Conservation (phyloP, 2,329 filamentous ascomycete genomes). For the Aspergillus felis region DNA sequence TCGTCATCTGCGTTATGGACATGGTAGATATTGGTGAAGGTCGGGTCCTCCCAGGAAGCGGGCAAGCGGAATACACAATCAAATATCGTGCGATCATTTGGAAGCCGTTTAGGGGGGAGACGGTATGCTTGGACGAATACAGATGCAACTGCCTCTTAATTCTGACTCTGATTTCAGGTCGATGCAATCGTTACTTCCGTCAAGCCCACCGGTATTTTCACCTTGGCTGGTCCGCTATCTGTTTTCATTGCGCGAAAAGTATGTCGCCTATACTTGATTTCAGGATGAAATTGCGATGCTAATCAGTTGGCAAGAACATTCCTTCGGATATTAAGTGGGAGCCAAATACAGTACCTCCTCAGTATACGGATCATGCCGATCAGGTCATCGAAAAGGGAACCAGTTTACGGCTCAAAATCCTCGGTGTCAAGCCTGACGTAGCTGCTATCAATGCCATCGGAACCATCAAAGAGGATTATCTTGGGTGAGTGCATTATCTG, state of each 20-base stretch:
- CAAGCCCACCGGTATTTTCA: constrained; percentile 80
- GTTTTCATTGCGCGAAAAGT: constrained; percentile 64
- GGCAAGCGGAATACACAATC: constrained; percentile 90
- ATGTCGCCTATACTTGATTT: constrained; percentile 37
- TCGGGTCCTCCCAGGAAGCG: constrained; percentile 84
- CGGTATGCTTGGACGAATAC: constrained; percentile 57
- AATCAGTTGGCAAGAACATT: constrained; percentile 50
- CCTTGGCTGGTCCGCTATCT: constrained; percentile 45
- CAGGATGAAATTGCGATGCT: constrained; percentile 5
- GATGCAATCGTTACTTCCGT: constrained; percentile 91
- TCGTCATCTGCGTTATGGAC: constrained; percentile 97
- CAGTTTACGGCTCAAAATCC: constrained; percentile 88
- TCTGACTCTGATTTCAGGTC: constrained; percentile 56
- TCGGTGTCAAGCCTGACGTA: constrained; percentile 89
- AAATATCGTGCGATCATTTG: constrained; percentile 94
- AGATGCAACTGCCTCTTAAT: constrained; percentile 11
- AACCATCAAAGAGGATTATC: constrained; percentile 77
- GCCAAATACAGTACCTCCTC: constrained; percentile 90
- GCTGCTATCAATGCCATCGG: constrained; percentile 96
- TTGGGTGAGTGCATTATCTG: constrained; percentile 37
- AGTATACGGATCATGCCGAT: constrained; percentile 93
- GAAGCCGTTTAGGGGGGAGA: constrained; percentile 97
- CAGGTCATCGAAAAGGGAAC: constrained; percentile 91
- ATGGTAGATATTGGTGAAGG: constrained; percentile 92
- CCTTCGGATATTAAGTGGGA: constrained; percentile 91